Percentiles rank a stretch among this genome's conserved stretches.
phyloP scores from a whole-genome alignment of 192 early-diverging fungal species.

The Chytriomyces hyalinus region DNA sequence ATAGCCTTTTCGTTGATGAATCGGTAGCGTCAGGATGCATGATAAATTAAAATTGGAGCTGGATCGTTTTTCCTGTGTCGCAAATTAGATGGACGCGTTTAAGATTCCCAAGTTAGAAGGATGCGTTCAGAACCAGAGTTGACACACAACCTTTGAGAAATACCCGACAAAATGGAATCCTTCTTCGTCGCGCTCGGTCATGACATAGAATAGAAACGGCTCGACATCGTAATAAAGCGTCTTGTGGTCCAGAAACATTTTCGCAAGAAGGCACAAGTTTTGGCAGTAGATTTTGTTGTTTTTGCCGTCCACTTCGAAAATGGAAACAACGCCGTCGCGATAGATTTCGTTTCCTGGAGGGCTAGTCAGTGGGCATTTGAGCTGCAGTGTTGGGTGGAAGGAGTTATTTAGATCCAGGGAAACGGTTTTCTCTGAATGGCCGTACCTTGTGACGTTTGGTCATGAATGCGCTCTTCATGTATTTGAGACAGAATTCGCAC shows the following conservation, averaged over 20 bases:
- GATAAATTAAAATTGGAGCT: constrained; percentile 90
- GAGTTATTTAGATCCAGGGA: background rate
- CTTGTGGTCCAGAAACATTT: constrained; percentile 96
- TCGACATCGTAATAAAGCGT: constrained; percentile 87
- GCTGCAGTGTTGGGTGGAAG: constrained; percentile 41
- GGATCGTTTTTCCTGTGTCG: constrained; percentile 81
- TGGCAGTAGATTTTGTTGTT: constrained; percentile 92
- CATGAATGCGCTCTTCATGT: constrained; percentile 78
- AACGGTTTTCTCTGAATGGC: background rate
- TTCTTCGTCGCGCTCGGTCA: constrained; percentile 63
- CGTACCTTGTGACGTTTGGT: constrained; percentile 76
- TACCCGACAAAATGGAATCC: constrained; percentile 81
- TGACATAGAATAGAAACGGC: constrained; percentile 91
- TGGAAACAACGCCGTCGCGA: constrained; percentile 62
- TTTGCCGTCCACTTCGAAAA: constrained; percentile 88
- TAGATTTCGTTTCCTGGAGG: constrained; percentile 88
- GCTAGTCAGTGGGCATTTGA: constrained; percentile 75
- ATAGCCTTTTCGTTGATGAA: constrained; percentile 90
- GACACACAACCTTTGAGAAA: constrained; percentile 83
- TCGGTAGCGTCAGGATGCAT: constrained; percentile 90
- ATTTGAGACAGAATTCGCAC: constrained; percentile 93
- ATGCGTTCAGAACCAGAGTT: background rate
- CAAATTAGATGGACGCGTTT: background rate
- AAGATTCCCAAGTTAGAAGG: background rate
- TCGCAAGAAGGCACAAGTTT: constrained; percentile 90